Percentiles rank a stretch among this genome's conserved stretches.
phyloP scores from a whole-genome alignment of 805 yeast genomes.

The Zygoascus ofunaensis region DNA sequence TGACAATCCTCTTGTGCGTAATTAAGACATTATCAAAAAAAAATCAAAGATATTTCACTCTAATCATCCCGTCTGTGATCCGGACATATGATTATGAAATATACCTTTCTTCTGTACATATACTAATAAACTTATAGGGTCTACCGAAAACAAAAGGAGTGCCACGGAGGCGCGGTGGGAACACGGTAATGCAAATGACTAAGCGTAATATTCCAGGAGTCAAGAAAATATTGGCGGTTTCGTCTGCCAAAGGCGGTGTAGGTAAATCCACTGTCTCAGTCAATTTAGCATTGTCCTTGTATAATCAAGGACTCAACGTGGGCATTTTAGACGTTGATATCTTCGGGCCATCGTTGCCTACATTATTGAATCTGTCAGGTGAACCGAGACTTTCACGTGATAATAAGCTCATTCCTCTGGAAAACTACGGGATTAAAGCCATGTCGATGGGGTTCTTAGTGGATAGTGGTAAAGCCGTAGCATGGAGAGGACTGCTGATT shows the following conservation, averaged over 20 bases:
- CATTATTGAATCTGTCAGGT: constrained; percentile 54
- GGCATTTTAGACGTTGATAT: constrained; percentile 75
- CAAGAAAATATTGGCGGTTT: constrained; percentile 49
- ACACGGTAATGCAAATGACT: constrained; percentile 44
- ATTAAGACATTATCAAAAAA: not conserved
- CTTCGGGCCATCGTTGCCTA: constrained; percentile 80
- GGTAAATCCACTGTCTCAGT: constrained; percentile 67
- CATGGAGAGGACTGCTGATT: constrained; percentile 82
- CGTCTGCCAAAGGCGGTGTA: constrained; percentile 77
- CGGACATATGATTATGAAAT: no score
- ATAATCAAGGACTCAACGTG: constrained; percentile 42
- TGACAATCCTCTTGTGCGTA: constrained; percentile 48
- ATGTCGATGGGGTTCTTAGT: constrained; percentile 88
- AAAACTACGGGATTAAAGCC: constrained; percentile 66
- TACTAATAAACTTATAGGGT: not conserved
- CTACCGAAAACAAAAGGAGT: not conserved
- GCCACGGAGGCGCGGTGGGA: constrained; percentile 34
- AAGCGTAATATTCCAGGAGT: constrained; percentile 48
- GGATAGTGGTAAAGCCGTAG: constrained; percentile 54
- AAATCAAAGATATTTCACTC: no score
- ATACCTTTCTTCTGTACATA: not conserved
- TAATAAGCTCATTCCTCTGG: constrained; percentile 24
- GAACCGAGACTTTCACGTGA: constrained; percentile 50
- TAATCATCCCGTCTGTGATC: no score
- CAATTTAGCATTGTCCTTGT: constrained; percentile 58